These are phyloP conservation scores for Vitis hybrid DNA, from an alignment of 177 flowering plant species.

Conservation along the genomic window DNA sequence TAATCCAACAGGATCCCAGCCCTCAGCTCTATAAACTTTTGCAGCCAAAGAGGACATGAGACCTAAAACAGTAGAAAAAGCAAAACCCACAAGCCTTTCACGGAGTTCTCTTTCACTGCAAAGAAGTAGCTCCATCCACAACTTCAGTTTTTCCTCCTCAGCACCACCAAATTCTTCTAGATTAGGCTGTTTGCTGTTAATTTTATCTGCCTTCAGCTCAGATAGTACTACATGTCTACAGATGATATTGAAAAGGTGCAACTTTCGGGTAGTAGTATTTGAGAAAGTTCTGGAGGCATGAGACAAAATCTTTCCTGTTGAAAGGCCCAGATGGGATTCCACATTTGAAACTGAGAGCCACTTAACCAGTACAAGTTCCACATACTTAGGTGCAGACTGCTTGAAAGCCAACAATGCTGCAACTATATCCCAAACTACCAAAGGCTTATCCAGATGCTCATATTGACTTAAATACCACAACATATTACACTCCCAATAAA, in stretches of 20 bases:
- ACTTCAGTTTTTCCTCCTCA: conserved; percentile 29
- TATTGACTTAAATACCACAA: conserved; percentile 62
- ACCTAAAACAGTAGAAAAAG: conserved; percentile 40
- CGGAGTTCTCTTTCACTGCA: conserved; percentile 69
- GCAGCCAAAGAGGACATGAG: conserved; percentile 24
- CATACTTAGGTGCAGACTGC: conserved; percentile 42
- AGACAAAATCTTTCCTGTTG: conserved; percentile 32
- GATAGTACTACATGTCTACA: conserved; percentile 58
- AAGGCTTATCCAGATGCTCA: conserved; percentile 39
- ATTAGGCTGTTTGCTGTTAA: conserved; percentile 19
- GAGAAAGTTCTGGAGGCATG: conserved; percentile 27
- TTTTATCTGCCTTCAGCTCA: conserved; percentile 39
- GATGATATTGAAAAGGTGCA: conserved; percentile 74
- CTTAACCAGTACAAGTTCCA: conserved; percentile 41
- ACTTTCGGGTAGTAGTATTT: conserved; percentile 44
- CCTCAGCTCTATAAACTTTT: conserved; percentile 12
- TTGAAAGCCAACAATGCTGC: conserved; percentile 70
- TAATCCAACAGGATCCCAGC: conserved; percentile 66
- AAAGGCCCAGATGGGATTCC: conserved; percentile 15
- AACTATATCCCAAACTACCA: conserved; percentile 78
- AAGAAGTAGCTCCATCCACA: conserved; percentile 55
- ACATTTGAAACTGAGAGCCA: conserved; percentile 54
- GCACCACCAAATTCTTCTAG: conserved; percentile 15
- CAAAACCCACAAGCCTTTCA: conserved; percentile 65
- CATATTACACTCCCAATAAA: conserved; percentile 59